Base-by-base conservation (phyloP, 2,329 filamentous ascomycete species). In the Harringtonia lauricola region DNA sequence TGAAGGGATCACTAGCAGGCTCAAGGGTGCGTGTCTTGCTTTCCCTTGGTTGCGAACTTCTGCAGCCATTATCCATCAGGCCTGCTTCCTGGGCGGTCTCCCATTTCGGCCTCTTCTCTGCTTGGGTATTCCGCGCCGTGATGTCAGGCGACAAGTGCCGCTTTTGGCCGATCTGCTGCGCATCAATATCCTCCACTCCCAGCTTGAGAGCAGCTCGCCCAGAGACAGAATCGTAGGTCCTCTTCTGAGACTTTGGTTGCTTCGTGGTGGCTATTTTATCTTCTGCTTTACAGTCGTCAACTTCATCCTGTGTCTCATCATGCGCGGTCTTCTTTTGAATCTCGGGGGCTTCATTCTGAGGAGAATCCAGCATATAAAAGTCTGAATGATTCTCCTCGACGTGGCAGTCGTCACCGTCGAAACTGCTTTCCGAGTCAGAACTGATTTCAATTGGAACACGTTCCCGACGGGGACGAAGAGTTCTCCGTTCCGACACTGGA, bases 1-100 rank as follows among this genome's bases (percentile, higher is more conserved):
- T 24, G 42, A 50, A 50, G 1, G 48, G 48, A 12, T 50, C 48
- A 15, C 15, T 39, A 7, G n/a, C 28, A 4, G n/a, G 21, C 19
- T 21, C 15, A 2, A 14, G 10, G 31, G 4, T 28, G 21, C 12
- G 15, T 14, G 2, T 41, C 21, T 10, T 9, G 8, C 4, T 34
- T 34, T 3, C 21, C 30, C 18, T 24, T 15, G 26, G 28, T 12
- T 21, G n/a, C 3, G 28, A 21, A 24, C 21, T 37, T 3, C 13
- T 37, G 3, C 17, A 17, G 17, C 22, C 3, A n/a, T 15, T 15
- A n/a, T 37, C 8, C 13, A 13, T 29, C 28, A 29, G 28, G 28
- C 13, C 8, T 29, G 8, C 12, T 19, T 24, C 22, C 6, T 5
- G 21, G 13, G 21, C n/a, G 12, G 24, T 29, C 7, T n/a, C 18